Conservation (phyloP, 2,329 filamentous ascomycete genomes). For the Tolypocladium amazonense region DNA sequence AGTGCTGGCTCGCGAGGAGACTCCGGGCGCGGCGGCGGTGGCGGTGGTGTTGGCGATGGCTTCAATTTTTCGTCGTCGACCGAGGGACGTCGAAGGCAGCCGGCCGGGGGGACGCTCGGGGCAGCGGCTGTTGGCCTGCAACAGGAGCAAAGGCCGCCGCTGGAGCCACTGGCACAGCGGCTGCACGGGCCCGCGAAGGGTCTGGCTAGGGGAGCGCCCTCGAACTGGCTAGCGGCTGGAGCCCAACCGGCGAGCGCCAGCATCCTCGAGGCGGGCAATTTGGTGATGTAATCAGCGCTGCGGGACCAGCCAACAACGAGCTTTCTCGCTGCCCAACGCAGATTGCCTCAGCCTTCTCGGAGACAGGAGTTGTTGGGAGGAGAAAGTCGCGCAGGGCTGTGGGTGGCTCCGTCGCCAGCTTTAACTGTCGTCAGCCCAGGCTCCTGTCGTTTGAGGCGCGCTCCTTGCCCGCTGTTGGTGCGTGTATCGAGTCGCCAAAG, state of each 20-base stretch:
- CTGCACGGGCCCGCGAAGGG: slow-evolving; percentile 1
- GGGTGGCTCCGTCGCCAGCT: not conserved
- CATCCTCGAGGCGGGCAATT: not conserved
- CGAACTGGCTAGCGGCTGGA: slow-evolving; percentile 1
- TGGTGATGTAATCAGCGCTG: not conserved
- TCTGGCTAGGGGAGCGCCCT: not conserved
- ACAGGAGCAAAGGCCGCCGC: not conserved
- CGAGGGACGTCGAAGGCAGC: not conserved
- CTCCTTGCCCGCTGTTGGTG: not conserved
- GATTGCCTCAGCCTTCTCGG: not conserved
- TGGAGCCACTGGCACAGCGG: not conserved
- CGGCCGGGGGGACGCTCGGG: not conserved
- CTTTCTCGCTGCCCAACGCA: not conserved
- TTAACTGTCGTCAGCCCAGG: not conserved
- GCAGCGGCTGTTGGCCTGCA: slow-evolving; percentile 1
- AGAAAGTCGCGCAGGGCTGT: not conserved
- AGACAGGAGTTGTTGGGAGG: not conserved
- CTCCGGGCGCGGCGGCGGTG: not conserved
- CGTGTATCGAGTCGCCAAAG: not conserved
- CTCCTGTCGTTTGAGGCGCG: not conserved
- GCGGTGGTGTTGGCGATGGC: not conserved
- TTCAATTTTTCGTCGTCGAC: not conserved
- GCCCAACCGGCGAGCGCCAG: not conserved
- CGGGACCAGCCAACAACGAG: not conserved
- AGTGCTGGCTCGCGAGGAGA: not conserved